Evolutionary conservation across 208 protist genomes (phyloP), one percentile per base, ranked within the genome.

Genomic region (Trypanosomatidae sp.): DNA sequence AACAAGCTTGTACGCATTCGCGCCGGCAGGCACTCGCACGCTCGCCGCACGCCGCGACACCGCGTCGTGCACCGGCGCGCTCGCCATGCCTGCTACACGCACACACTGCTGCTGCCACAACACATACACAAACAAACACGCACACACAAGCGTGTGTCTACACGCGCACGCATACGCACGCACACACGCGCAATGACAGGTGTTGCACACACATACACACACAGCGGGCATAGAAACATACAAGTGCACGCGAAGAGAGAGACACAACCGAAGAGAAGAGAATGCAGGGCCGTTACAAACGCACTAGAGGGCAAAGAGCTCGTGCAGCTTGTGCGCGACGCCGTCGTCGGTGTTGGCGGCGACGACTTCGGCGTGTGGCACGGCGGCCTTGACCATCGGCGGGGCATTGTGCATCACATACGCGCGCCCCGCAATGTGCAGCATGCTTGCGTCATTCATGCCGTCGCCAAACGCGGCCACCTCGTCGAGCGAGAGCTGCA

Each of bases 241-340:
- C 15, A 4, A 44, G 15, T 6, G 40, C 3, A 23, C 5, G 11
- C 16, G 21, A 4, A 20, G 4, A 30, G 2, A 11, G 18, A 19
- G 24, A 38, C 8, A 38, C 2, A 24, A 18, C 0, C 8, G 1
- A 26, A 45, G 21, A 25, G 21, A 26, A 33, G 18, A 30, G 13
- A 44, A 16, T 32, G 3, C 4, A 44, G 13, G 3, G 25, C 7
- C 25, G 15, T 22, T 16, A 40, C 0, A 15, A 6, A 24, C 18
- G 25, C 27, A 43, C 7, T 24, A 28, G 8, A 44, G 52, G 24
- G 50, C 44, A 35, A 87, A 87, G 0, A 82, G 37, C 38, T 82
- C 77, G 8, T 65, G 50, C 20, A 87, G 48, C 56, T 82, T 87
- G 48, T 74, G 74, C 8, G 77, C 77, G 1, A 87, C 77, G n/a